phyloP scores from a whole-genome alignment of 2,329 filamentous ascomycete genomes.

The Pyrenophora graminea region DNA sequence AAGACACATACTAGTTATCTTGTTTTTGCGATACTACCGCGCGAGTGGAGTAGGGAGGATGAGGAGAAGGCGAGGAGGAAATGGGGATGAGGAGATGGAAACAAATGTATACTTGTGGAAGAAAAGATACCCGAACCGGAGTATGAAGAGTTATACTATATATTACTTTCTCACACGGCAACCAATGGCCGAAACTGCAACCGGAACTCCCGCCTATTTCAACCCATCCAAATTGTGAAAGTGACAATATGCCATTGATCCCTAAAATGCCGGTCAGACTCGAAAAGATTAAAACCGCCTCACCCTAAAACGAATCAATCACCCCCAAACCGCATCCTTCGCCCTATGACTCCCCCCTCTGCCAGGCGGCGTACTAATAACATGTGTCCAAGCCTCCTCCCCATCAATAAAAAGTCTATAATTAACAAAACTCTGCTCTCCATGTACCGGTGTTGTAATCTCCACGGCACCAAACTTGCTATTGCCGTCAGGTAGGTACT shows the following conservation, averaged over 20 bases:
- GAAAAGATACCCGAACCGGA: too few species aligned
- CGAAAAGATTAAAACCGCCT: neutral
- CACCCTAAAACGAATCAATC: neutral
- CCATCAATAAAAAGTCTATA: slow-evolving; percentile 86
- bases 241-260: too few species aligned
- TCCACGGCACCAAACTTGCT: slow-evolving; percentile 86
- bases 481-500: slow-evolving; percentile 84
- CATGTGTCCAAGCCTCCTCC: slow-evolving; percentile 71
- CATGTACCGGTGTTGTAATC: slow-evolving; percentile 68
- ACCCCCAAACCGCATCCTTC: slow-evolving; percentile 54
- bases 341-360: slow-evolving; percentile 47
- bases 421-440: slow-evolving; percentile 72
- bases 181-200: too few species aligned
- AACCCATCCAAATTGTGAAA: too few species aligned
- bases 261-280: too few species aligned
- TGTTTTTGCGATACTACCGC: slow-evolving; percentile 87
- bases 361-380: slow-evolving; percentile 50
- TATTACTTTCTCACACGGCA: too few species aligned
- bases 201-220: too few species aligned
- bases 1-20: slow-evolving; percentile 98
- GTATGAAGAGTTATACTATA: too few species aligned
- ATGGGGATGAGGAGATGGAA: slow-evolving; percentile 27
- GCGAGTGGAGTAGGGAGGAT: slow-evolving; percentile 81
- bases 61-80: slow-evolving; percentile 66
- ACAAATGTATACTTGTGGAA: too few species aligned